Percentiles rank a stretch among this genome's conserved stretches.
Conservation (phyloP, 225 moss, liverwort and hornwort species). For the Straminergon stramineum region DNA sequence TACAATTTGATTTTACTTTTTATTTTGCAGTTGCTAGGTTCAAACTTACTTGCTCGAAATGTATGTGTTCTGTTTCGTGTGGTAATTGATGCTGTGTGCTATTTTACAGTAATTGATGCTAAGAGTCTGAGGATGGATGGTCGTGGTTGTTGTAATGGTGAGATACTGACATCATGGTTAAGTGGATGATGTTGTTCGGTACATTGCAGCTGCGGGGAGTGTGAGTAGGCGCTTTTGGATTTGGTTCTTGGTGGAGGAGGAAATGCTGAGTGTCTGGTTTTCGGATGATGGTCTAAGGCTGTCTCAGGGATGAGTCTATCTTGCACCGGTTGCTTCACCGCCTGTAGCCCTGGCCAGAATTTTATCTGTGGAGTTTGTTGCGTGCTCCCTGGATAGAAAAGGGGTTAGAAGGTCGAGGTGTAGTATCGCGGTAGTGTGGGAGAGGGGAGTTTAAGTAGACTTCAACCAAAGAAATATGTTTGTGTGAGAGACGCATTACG, state of each 20-base stretch:
- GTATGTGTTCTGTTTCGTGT: neutral
- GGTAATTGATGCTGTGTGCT: neutral
- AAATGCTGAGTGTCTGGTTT: neutral
- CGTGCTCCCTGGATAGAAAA: neutral
- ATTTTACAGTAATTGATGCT: neutral
- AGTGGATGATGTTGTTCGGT: conserved; percentile 2
- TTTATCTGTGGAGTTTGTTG: neutral
- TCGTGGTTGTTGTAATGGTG: neutral
- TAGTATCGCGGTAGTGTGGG: neutral
- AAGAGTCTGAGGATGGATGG: neutral
- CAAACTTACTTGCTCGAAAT: neutral
- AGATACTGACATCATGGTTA: conserved; percentile 4
- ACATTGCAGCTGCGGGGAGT: conserved; percentile 3
- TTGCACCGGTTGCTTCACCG: neutral
- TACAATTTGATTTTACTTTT: neutral
- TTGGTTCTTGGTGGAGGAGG: conserved; percentile 2
- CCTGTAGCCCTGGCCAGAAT: neutral
- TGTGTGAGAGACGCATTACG: neutral
- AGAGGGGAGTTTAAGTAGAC: neutral
- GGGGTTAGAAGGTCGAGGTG: neutral
- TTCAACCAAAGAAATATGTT: neutral
- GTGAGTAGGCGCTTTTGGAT: conserved; percentile 7
- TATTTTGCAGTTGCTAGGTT: neutral
- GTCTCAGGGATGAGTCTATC: neutral
- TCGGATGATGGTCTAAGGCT: neutral